Evolutionary conservation across 306 rosid genomes (phyloP).

Genomic region (Astragalus glycyphyllos): DNA sequence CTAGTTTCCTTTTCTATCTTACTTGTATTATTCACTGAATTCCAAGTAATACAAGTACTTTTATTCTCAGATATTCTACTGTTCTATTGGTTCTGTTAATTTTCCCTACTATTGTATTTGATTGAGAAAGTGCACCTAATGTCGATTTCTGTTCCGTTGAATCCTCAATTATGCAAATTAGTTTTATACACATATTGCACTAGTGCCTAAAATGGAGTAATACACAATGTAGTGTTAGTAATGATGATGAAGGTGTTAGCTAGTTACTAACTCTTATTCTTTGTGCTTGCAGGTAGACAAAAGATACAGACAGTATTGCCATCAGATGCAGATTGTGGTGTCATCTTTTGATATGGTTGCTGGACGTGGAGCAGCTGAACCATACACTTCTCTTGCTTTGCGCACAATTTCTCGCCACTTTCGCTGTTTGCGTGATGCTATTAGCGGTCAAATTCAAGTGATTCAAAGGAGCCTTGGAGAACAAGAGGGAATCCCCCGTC

Average conservation of each 20-base stretch:
- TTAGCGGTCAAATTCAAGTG: conserved; percentile 72
- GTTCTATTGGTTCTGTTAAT: too few relatives aligned
- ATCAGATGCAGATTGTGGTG: conserved; percentile 76
- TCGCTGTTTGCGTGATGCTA: conserved; percentile 81
- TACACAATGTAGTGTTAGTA: neutral
- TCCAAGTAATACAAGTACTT: too few relatives aligned
- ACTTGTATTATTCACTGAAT: too few relatives aligned
- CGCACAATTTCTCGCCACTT: conserved; percentile 84
- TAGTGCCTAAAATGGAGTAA: too few relatives aligned
- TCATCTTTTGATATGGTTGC: conserved; percentile 76
- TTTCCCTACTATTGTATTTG: neutral
- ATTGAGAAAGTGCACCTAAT: neutral
- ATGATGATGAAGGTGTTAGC: neutral
- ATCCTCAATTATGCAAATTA: too few relatives aligned
- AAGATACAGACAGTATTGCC: conserved; percentile 78
- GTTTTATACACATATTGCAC: too few relatives aligned
- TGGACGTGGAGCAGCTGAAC: conserved; percentile 81
- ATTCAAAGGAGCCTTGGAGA: conserved; percentile 77
- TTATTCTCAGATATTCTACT: too few relatives aligned
- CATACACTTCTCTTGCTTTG: conserved; percentile 77
- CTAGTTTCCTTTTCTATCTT: too few relatives aligned
- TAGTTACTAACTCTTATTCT: conserved; percentile 2
- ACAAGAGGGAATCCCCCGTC: conserved; percentile 91
- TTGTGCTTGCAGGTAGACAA: conserved; percentile 67
- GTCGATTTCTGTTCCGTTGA: too few relatives aligned